phyloP scores from a whole-genome alignment of 805 yeast genomes.

The Hanseniaspora opuntiae region DNA sequence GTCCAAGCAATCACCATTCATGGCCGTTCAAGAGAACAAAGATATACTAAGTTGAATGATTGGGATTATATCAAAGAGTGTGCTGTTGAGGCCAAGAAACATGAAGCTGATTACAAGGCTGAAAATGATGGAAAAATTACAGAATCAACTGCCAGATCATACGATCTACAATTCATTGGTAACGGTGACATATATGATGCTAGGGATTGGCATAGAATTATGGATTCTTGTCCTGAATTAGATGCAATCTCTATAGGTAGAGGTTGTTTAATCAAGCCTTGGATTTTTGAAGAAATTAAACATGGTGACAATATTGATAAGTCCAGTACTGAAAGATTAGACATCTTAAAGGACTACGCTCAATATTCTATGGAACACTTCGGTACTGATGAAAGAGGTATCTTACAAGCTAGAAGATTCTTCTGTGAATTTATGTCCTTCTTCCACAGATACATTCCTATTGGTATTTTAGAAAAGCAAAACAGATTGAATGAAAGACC shows the following conservation, averaged over 20 bases:
- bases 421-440: conserved; percentile 90
- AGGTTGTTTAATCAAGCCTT: conserved; percentile 94
- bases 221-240: conserved; percentile 40
- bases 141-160: conserved; percentile 43
- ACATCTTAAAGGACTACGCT: conserved; percentile 54
- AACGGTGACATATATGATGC: conserved; percentile 84
- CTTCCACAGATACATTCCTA: conserved; percentile 87
- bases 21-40: conserved; percentile 91
- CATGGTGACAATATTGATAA: conserved; percentile 82
- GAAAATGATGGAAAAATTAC: conserved; percentile 51
- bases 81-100: conserved; percentile 51
- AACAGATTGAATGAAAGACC: conserved; percentile 88
- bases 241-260: conserved; percentile 96
- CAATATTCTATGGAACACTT: conserved; percentile 83
- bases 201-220: conserved; percentile 76
- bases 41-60: conserved; percentile 82
- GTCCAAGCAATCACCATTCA: conserved; percentile 86
- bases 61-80: conserved; percentile 79
- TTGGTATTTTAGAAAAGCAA: conserved; percentile 84
- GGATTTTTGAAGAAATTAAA: conserved; percentile 95
- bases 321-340: conserved; percentile 77
- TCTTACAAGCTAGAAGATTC: conserved; percentile 73
- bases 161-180: conserved; percentile 73
- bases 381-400: conserved; percentile 95
- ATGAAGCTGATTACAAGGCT: conserved; percentile 38